Evolutionary conservation across 495 filamentous ascomycete species (phyloP).

Genomic region (Penicillium bialowiezense): DNA sequence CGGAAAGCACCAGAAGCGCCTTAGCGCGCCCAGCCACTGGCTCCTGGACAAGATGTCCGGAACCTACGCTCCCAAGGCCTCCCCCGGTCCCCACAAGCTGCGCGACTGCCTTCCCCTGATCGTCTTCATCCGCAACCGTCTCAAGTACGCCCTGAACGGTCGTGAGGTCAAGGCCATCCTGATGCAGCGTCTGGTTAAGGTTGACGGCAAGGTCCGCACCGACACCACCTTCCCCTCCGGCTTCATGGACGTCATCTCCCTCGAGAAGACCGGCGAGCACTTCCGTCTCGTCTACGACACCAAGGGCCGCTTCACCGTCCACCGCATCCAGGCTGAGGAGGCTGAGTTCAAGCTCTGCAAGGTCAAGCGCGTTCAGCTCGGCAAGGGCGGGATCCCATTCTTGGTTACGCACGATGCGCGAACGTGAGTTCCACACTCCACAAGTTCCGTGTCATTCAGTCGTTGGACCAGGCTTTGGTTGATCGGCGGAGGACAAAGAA

Average conservation of each 20-base stretch:
- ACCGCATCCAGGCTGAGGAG: slow-evolving; percentile 97
- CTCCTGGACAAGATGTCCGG: slow-evolving; percentile 99
- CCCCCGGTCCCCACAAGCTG: slow-evolving; percentile 97
- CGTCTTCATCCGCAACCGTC: slow-evolving; percentile 96
- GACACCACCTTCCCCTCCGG: slow-evolving; percentile 96
- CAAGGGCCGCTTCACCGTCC: slow-evolving; percentile 99
- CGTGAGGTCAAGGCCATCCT: slow-evolving; percentile 97
- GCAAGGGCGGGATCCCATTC: slow-evolving; percentile 99
- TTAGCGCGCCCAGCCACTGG: slow-evolving; percentile 98
- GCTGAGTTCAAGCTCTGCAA: slow-evolving; percentile 99
- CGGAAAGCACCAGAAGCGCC: slow-evolving; percentile 99
- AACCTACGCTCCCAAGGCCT: slow-evolving; percentile 93
- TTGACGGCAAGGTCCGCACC: slow-evolving; percentile 99
- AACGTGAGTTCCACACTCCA: slow-evolving; percentile 79
- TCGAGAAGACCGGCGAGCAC: slow-evolving; percentile 99
- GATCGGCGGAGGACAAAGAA: slow-evolving; percentile 55
- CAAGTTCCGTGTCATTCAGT: slow-evolving; percentile 91
- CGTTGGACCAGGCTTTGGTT: slow-evolving; percentile 99
- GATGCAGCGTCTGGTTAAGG: slow-evolving; percentile 99
- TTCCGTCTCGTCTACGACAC: slow-evolving; percentile 99
- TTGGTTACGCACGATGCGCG: slow-evolving; percentile 99
- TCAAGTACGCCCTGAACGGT: slow-evolving; percentile 99
- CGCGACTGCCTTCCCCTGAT: slow-evolving; percentile 98
- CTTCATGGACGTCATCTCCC: slow-evolving; percentile 98
- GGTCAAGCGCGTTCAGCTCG: slow-evolving; percentile 98